Percentiles rank a stretch among this genome's conserved stretches.
Conservation (phyloP, 495 filamentous ascomycete genomes). For the Penicillium ochrochloron region DNA sequence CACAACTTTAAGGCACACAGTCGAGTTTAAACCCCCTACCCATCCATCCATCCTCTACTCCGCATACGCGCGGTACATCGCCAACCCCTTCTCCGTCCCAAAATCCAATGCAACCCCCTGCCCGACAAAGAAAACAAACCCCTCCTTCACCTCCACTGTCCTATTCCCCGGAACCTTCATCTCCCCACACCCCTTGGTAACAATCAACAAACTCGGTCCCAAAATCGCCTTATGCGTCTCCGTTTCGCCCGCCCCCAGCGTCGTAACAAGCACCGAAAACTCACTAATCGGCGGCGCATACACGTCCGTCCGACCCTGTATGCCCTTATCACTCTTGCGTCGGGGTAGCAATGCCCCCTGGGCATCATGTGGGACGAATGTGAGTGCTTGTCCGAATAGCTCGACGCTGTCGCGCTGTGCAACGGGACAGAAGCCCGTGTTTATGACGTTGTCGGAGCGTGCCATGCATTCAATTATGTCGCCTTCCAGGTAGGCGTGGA, state of each 20-base stretch:
- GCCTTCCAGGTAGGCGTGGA: slow-evolving; percentile 77
- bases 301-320: slow-evolving; percentile 60
- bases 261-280: slow-evolving; percentile 69
- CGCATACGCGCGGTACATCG: slow-evolving; percentile 60
- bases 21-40: not conserved
- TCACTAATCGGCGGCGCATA: slow-evolving; percentile 74
- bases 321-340: slow-evolving; percentile 55
- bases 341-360: slow-evolving; percentile 57
- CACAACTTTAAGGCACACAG: not conserved
- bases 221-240: slow-evolving; percentile 60
- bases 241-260: slow-evolving; percentile 57
- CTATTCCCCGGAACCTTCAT: slow-evolving; percentile 58
- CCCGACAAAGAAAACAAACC: slow-evolving; percentile 70
- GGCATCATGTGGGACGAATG: slow-evolving; percentile 61
- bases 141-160: slow-evolving; percentile 61
- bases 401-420: slow-evolving; percentile 65
- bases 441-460: slow-evolving; percentile 78
- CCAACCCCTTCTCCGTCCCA: slow-evolving; percentile 53
- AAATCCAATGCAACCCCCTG: slow-evolving; percentile 59
- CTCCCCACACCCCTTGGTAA: slow-evolving; percentile 62
- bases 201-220: slow-evolving; percentile 69
- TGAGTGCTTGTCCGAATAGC: slow-evolving; percentile 63
- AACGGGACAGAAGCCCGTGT: slow-evolving; percentile 73
- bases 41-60: slow-evolving; percentile 36
- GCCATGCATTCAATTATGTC: slow-evolving; percentile 90